phyloP scores from a whole-genome alignment of 1,139 yeast species.

The Candida albicans region DNA sequence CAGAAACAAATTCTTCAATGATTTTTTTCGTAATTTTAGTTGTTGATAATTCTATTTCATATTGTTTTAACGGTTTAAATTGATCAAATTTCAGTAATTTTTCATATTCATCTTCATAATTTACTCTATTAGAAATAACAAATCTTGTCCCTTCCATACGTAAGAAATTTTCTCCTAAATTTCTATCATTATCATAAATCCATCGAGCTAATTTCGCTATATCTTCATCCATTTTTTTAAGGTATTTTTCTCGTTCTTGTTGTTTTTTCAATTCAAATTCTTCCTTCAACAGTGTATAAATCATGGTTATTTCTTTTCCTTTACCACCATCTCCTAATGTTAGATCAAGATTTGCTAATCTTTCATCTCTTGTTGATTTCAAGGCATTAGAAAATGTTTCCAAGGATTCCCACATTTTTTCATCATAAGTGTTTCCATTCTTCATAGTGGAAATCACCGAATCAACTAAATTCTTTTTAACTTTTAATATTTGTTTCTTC shows the following conservation, averaged over 20 bases:
- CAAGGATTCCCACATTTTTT: conserved; percentile 17
- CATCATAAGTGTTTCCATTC: conserved; percentile 15
- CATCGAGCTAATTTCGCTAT: conserved; percentile 19
- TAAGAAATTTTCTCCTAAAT: conserved; percentile 1
- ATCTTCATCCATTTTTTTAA: conserved; percentile 13
- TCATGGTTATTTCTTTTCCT: conserved; percentile 24
- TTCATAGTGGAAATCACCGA: conserved; percentile 45
- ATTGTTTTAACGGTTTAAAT: not conserved
- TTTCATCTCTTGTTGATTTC: conserved; percentile 23
- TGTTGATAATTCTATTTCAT: not conserved
- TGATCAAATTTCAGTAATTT: conserved; percentile 5
- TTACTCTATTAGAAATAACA: not conserved
- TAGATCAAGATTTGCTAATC: conserved; percentile 25
- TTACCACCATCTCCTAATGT: conserved; percentile 14
- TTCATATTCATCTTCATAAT: not conserved
- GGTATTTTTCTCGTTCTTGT: conserved; percentile 12
- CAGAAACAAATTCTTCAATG: conserved; percentile 6
- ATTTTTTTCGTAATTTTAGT: conserved; percentile 1
- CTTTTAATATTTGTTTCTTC: conserved; percentile 53
- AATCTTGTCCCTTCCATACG: conserved; percentile 1
- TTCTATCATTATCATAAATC: conserved; percentile 11
- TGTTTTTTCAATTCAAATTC: conserved; percentile 23
- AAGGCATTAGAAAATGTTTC: conserved; percentile 23
- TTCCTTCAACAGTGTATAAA: conserved; percentile 27
- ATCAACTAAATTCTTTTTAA: conserved; percentile 60